phyloP scores from a whole-genome alignment of 2,329 filamentous ascomycete species.

The Sporothrix luriei region DNA sequence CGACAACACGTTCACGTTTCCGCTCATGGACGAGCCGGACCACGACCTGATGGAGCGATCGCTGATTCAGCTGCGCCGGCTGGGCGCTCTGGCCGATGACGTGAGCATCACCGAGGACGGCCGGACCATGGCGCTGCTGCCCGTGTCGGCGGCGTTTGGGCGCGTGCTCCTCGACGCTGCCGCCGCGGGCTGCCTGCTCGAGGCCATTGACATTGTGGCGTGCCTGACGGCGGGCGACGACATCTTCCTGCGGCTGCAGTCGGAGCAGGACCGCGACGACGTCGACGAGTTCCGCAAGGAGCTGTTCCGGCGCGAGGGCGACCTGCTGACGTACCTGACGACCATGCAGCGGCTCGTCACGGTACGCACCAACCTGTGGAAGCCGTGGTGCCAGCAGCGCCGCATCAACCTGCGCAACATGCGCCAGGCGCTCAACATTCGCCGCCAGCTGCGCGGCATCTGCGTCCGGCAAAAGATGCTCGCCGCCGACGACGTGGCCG shows the following conservation, averaged over 20 bases:
- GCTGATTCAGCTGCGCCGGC: constrained; percentile 74
- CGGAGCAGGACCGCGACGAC: constrained; percentile 59
- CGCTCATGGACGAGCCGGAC: constrained; percentile 80
- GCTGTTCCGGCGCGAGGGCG: constrained; percentile 63
- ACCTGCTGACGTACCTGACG: constrained; percentile 65
- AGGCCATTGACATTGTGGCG: constrained; percentile 81
- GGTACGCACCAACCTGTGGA: constrained; percentile 55
- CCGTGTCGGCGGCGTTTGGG: constrained; percentile 77
- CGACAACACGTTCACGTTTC: constrained; percentile 77
- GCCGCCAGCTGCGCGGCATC: constrained; percentile 61
- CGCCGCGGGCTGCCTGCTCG: constrained; percentile 71
- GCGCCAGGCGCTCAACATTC: constrained; percentile 63
- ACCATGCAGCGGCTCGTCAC: constrained; percentile 64
- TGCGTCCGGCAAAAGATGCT: constrained; percentile 58
- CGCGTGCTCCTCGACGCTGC: constrained; percentile 81
- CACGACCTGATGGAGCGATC: constrained; percentile 79
- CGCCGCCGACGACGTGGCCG: constrained; percentile 41
- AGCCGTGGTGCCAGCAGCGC: constrained; percentile 60
- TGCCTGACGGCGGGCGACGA: constrained; percentile 66
- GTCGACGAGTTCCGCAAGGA: constrained; percentile 59
- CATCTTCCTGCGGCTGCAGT: constrained; percentile 62
- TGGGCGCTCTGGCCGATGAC: constrained; percentile 72
- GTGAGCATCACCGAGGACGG: constrained; percentile 76
- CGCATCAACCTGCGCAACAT: constrained; percentile 63
- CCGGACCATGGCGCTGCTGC: constrained; percentile 76